A percentile compares a stretch with the other conserved stretches of the same genome.
Evolutionary conservation across 805 yeast species (phyloP).

Genomic region (Kuraishia molischiana): DNA sequence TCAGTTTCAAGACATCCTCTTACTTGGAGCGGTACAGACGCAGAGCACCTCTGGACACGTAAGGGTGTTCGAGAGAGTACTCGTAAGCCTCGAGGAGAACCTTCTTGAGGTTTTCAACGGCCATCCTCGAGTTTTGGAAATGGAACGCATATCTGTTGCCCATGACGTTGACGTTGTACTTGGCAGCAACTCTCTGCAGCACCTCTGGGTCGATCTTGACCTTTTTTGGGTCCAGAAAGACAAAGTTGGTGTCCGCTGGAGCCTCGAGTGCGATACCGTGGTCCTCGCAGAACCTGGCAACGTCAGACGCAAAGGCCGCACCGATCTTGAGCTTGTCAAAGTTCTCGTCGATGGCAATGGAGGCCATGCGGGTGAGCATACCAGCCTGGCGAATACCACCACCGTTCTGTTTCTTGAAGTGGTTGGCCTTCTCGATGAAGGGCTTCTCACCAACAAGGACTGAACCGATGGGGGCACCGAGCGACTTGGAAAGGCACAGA

Average conservation of each 20-base stretch:
- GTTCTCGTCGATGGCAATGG: constrained; percentile 66
- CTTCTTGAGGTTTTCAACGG: constrained; percentile 45
- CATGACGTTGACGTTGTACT: constrained; percentile 53
- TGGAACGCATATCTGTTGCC: constrained; percentile 80
- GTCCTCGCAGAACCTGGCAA: constrained; percentile 39
- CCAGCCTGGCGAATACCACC: constrained; percentile 93
- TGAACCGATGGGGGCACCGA: constrained; percentile 93
- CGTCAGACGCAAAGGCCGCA: constrained; percentile 41
- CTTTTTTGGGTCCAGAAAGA: constrained; percentile 52
- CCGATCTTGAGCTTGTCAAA: constrained; percentile 43
- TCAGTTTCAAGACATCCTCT: background rate
- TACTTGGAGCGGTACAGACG: constrained; percentile 11
- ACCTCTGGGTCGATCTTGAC: constrained; percentile 42
- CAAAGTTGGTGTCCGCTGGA: constrained; percentile 83
- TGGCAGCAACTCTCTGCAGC: constrained; percentile 37
- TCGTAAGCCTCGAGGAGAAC: constrained; percentile 50
- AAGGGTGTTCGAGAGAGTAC: constrained; percentile 44
- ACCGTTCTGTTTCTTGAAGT: constrained; percentile 85
- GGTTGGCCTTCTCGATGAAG: constrained; percentile 63
- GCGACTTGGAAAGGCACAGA: constrained; percentile 77
- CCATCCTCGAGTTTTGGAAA: constrained; percentile 46
- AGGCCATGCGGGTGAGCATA: constrained; percentile 70
- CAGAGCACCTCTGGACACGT: constrained; percentile 32
- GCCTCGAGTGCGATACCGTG: constrained; percentile 49
- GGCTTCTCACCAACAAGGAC: constrained; percentile 60